Evolutionary conservation across 345 rosid species (phyloP), one percentile per base, ranked within the genome.

Genomic region (Bretschneidera sinensis): DNA sequence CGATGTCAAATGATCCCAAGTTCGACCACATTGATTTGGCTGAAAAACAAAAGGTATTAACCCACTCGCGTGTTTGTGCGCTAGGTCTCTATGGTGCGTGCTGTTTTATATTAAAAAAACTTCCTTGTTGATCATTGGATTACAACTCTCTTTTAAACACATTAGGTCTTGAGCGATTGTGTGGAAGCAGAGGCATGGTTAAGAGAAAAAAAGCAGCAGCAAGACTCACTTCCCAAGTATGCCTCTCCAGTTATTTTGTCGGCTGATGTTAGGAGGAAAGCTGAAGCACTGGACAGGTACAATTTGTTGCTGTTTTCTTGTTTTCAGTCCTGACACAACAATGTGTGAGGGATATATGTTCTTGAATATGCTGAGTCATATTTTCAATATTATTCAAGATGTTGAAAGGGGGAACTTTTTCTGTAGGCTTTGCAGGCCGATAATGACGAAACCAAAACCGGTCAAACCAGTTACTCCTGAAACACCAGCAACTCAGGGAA

Each of bases 151-250:
- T n/a, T 39, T 39, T 35, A 43, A 48, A 56, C 17, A 24, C 62
- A 59, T 43, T 71, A 89, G 97, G 96, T 92, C 5, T 54, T 92
- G 72, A 84, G 79, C 59, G 92, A 92, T 75, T 92, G 98, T 59
- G 91, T 74, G 20, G 95, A 87, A 61, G 85, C 91, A 3, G 98
- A 92, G 73, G 87, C 84, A 56, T 92, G 98, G 98, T 28, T 92
- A 18, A 77, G 84, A 72, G 97, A 84, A 74, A 92, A 85, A 65
- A 59, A 72, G 75, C 88, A 92, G 68, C 97, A 81, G 45, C 97
- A 89, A 61, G 97, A 87, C 9, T 64, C 78, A 0, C 98, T 94
- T 55, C 99, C 92, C 33, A 92, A 87, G 66, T 69, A 83, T 67
- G 83, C 82, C 13, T 57, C 78, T 19, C 97, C 94, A 1, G 87